Evolutionary conservation across 2,329 filamentous ascomycete species (phyloP), one percentile per base, ranked within the genome.

Genomic region (Alternaria sp.): DNA sequence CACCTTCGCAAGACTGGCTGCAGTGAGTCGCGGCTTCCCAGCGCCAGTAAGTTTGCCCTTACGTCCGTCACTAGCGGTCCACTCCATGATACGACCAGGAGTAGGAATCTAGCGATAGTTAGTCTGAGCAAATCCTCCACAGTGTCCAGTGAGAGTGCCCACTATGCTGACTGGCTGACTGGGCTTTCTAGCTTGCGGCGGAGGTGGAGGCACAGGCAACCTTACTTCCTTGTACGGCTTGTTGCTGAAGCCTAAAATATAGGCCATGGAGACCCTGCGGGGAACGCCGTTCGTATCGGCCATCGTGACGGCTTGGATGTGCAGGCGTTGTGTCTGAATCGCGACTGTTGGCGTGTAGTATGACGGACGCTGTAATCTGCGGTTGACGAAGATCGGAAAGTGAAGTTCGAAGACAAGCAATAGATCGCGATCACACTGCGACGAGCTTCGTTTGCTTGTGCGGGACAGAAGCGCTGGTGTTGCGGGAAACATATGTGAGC

Each of bases 31-130:
- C 18, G 54, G 55, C 38, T 65, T 68, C 38, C 67, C 61, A 3
- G 52, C 57, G 2, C 68, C 64, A 0, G 62, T 72, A 28, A 75
- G 61, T 10, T 38, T 65, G 46, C 74, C 73, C 46, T 70, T 73
- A 30, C 75, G 74, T 18, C 75, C 75, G 51, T 78, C 74, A 43
- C 74, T 76, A 16, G 75, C 75, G 27, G 66, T 57, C 73, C 73
- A 78, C 54, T 77, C 75, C 10, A 77, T 34, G 4, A 72, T 41
- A 3, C 69, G 71, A n/a, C 72, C 70, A 14, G 74, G 73, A 3
- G 64, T 64, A 0, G 55, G 51, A 14, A 70, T 27, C 73, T 75
- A 14, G 4, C 2, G 3, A 5, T 9, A 9, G 40, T 70, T n/a
- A 67, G 53, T 59, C 10, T 14, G 8, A n/a, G 6, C 2, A 38